Conservation (phyloP, 148 eudicot genomes). For the Nyssa sinensis region DNA sequence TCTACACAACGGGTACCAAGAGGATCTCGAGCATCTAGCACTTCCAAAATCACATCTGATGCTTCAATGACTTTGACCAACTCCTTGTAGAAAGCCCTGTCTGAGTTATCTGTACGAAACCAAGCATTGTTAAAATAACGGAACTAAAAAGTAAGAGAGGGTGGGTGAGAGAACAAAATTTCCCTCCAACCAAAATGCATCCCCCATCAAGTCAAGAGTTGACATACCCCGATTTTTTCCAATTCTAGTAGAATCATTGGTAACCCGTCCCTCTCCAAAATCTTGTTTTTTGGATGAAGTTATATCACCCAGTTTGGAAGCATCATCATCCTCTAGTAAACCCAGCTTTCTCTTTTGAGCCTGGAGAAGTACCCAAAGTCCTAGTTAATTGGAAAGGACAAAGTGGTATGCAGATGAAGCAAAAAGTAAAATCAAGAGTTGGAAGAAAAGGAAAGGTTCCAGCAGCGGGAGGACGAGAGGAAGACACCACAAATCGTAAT, state of each 20-base stretch:
- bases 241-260: slow-evolving; percentile 21
- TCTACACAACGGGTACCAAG: slow-evolving; percentile 87
- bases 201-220: not conserved
- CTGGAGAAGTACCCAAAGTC: slow-evolving; percentile 28
- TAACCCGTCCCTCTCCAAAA: slow-evolving; percentile 31
- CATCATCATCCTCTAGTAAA: slow-evolving; percentile 52
- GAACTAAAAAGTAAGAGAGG: not conserved
- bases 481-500: not conserved
- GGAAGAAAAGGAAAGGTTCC: not conserved
- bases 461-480: not conserved
- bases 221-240: slow-evolving; percentile 55
- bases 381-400: not conserved
- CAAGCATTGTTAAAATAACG: slow-evolving; percentile 7
- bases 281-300: slow-evolving; percentile 25
- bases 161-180: not conserved
- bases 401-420: not conserved
- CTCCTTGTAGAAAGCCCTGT: slow-evolving; percentile 90
- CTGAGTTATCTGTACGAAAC: slow-evolving; percentile 61
- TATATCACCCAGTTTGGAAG: slow-evolving; percentile 25
- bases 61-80: slow-evolving; percentile 89
- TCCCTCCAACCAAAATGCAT: not conserved
- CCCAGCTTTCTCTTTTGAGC: slow-evolving; percentile 84
- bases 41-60: slow-evolving; percentile 95
- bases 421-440: not conserved
- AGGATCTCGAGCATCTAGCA: slow-evolving; percentile 98